phyloP scores from a whole-genome alignment of 345 rosid species.

The Gossypium raimondii region DNA sequence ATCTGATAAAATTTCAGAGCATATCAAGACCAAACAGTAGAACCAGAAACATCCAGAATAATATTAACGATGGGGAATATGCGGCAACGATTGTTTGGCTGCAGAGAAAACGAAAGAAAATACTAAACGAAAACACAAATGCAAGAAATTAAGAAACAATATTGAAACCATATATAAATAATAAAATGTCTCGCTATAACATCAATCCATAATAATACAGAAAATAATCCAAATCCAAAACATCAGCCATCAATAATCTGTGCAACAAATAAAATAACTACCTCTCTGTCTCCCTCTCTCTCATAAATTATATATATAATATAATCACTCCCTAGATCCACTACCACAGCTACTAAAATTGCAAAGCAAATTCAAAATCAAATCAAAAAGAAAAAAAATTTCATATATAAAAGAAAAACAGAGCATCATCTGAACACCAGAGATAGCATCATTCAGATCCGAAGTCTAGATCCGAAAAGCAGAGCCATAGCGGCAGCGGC shows the following conservation, averaged over 20 bases:
- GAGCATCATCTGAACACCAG: not conserved
- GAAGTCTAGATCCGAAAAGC: constrained; percentile 6
- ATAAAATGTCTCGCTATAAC: not conserved
- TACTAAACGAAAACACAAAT: not conserved
- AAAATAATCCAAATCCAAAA: constrained; percentile 1
- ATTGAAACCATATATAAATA: not conserved
- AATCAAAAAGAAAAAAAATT: not conserved
- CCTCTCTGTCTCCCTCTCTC: not conserved
- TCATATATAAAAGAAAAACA: not conserved
- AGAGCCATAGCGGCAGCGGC: not conserved
- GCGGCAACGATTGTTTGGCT: not conserved
- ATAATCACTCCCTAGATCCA: not conserved
- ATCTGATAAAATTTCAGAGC: not conserved
- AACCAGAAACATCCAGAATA: not conserved
- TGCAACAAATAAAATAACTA: not conserved
- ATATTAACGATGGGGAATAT: not conserved
- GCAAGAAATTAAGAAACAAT: not conserved
- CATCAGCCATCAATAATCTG: not conserved
- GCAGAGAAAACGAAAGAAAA: constrained; percentile 7
- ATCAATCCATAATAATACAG: constrained; percentile 1
- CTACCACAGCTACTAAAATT: not conserved
- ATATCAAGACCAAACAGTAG: not conserved
- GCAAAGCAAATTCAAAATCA: constrained; percentile 5
- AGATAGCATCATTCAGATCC: not conserved
- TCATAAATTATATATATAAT: not conserved